These are phyloP conservation scores for Nematodospora anomalae DNA, from an alignment of 1,139 yeast species.

Conservation along the genomic window DNA sequence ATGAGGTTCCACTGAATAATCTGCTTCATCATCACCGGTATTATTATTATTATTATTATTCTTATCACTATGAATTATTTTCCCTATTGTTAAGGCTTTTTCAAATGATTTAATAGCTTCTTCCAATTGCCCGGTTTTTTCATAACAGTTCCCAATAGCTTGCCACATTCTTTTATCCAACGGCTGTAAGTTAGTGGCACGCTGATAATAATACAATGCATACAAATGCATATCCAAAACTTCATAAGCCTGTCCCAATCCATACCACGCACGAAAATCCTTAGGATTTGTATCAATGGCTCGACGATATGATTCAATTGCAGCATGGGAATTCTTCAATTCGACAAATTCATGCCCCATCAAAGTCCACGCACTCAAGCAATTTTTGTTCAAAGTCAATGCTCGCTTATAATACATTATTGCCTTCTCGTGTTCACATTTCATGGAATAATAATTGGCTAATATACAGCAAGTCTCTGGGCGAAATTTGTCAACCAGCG, in stretches of 20 bases:
- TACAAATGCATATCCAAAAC: conserved; percentile 94
- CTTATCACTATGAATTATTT: conserved; percentile 18
- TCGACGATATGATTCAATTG: conserved; percentile 90
- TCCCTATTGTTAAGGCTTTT: conserved; percentile 54
- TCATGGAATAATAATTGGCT: conserved; percentile 90
- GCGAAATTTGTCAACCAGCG: conserved; percentile 79
- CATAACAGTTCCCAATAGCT: conserved; percentile 89
- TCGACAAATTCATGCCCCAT: conserved; percentile 99
- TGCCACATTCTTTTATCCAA: conserved; percentile 95
- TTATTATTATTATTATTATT: conserved; percentile 1
- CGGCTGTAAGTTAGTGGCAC: conserved; percentile 87
- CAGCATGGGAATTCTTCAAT: conserved; percentile 93
- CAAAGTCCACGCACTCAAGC: conserved; percentile 93
- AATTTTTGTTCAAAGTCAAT: conserved; percentile 71
- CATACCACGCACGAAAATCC: conserved; percentile 98
- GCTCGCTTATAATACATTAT: conserved; percentile 93
- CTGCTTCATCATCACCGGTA: conserved; percentile 17
- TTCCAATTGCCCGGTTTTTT: conserved; percentile 65
- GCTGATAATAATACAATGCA: conserved; percentile 87
- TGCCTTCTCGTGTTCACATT: conserved; percentile 93
- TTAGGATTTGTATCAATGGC: conserved; percentile 88
- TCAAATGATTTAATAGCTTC: conserved; percentile 66
- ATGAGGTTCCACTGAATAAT: conserved; percentile 38
- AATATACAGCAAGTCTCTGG: conserved; percentile 95
- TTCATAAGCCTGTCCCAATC: conserved; percentile 97